Base-by-base conservation (phyloP, 2,329 filamentous ascomycete genomes). In the Clarireedia sp. region DNA sequence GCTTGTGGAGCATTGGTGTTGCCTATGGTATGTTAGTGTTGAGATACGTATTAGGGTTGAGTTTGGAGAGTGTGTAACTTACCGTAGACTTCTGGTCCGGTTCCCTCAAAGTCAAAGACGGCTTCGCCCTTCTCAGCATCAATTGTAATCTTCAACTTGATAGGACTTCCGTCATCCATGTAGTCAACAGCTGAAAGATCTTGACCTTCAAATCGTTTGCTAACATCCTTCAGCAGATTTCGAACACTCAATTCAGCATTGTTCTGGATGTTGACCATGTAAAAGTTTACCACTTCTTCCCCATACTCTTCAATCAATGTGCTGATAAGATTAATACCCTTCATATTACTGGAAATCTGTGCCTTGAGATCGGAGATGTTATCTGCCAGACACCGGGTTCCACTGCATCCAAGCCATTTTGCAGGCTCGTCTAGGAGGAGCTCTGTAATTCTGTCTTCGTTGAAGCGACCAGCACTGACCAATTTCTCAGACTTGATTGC, bases 341-440 rank as follows among this genome's bases (percentile, higher is more conserved):
- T 90, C 63, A 90, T 86, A 65, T 95, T 95, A 12, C 89, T 89
- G 0, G 90, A 89, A 12, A 94, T 85, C 67, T 95, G 89, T 0
- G 90, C 90, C 69, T 91, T 90, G 41, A 95, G 76, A 67, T 95
- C 90, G 51, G 89, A 91, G 61, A 95, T 76, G 67, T 95, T 95
- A 69, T 95, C 90, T 9, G 81, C 83, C 1, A 95, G 75, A 66
- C 88, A 90, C 44, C 89, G 76, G 0, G 89, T 91, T 2, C 89
- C 89, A 53, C 81, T 85, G 71, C 88, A 94, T 1, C 87, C 89
- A 0, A 84, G 82, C 61, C 87, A 83, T 63, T 85, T 76, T 0
- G 87, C 86, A 0, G 90, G 89, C 60, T 90, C 86, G 14, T 82
- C 76, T 53, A 88, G 81, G 5, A 95, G 75, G 0, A 89, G 73